Percentiles rank a stretch among this genome's conserved stretches.
phyloP scores from a whole-genome alignment of 306 rosid species.

The Ammopiptanthus mongolicus region DNA sequence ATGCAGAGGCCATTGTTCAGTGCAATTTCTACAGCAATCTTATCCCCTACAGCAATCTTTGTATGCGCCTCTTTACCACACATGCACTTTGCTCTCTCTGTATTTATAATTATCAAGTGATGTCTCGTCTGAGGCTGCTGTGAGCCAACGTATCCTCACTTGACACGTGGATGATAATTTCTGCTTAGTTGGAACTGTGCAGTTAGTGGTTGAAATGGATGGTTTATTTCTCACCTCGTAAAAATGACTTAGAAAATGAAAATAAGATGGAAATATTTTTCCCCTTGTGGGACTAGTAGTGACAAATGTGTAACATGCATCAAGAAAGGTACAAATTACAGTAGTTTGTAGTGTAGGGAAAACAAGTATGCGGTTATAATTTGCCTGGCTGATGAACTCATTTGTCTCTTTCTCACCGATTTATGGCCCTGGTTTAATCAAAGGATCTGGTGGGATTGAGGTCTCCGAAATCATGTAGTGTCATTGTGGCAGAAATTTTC shows the following conservation, averaged over 20 bases:
- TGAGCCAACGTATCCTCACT: conserved; percentile 31
- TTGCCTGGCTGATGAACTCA: too few relatives aligned
- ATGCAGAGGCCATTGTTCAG: conserved; percentile 53
- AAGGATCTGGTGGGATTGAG: too few relatives aligned
- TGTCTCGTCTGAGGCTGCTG: conserved; percentile 67
- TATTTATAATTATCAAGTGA: conserved; percentile 57
- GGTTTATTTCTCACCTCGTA: conserved; percentile 41
- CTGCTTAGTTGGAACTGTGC: conserved; percentile 47
- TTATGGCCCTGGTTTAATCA: too few relatives aligned
- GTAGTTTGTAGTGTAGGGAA: conserved; percentile 19
- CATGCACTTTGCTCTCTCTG: conserved; percentile 26
- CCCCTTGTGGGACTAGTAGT: background rate
- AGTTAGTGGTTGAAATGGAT: conserved; percentile 40
- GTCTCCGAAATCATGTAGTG: too few relatives aligned
- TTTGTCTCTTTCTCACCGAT: too few relatives aligned
- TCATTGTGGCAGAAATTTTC: too few relatives aligned
- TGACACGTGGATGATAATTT: conserved; percentile 74
- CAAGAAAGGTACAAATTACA: conserved; percentile 12
- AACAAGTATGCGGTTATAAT: too few relatives aligned
- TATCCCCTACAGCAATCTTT: conserved; percentile 55
- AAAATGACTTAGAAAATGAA: conserved; percentile 24
- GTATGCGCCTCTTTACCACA: conserved; percentile 57
- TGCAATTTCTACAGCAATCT: conserved; percentile 53
- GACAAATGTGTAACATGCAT: conserved; percentile 39
- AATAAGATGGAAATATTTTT: conserved; percentile 1